phyloP scores from a whole-genome alignment of 75 land plant genomes.

The Pseudotsuga menziesii region DNA sequence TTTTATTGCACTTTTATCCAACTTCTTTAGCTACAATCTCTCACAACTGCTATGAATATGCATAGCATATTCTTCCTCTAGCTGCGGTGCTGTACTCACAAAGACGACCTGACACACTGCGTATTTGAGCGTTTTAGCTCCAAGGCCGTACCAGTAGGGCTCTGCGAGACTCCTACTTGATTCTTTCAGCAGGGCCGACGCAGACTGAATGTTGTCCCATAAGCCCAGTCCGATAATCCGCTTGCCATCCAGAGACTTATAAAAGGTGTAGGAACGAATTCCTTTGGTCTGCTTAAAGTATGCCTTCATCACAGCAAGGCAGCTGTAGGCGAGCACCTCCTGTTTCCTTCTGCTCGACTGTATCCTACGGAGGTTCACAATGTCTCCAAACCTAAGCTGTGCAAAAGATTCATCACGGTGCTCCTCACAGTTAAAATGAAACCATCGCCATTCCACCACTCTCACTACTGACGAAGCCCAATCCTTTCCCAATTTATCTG shows the following conservation, averaged over 20 bases:
- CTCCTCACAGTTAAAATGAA: neutral
- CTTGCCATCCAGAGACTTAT: neutral
- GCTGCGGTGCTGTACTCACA: neutral
- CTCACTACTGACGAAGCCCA: neutral
- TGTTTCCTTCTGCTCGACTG: neutral
- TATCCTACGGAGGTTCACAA: neutral
- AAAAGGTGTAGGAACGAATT: neutral
- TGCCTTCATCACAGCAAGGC: neutral
- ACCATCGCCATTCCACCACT: neutral
- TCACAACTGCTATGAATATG: too few relatives aligned
- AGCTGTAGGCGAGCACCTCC: constrained; percentile 5
- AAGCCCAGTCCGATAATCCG: neutral
- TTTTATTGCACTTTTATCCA: too few relatives aligned
- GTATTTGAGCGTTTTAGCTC: neutral
- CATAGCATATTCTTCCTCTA: too few relatives aligned
- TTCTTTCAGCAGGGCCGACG: neutral
- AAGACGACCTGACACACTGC: neutral
- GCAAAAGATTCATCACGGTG: too few relatives aligned
- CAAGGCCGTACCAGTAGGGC: neutral
- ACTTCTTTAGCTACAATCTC: too few relatives aligned
- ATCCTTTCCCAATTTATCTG: neutral
- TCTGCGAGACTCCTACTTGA: neutral
- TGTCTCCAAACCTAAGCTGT: neutral
- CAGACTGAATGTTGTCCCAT: neutral
- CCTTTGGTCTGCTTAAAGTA: neutral